Evolutionary conservation across 1,284 basidiomycete species (phyloP), one percentile per base, ranked within the genome.

Genomic region (Meira nashicola): DNA sequence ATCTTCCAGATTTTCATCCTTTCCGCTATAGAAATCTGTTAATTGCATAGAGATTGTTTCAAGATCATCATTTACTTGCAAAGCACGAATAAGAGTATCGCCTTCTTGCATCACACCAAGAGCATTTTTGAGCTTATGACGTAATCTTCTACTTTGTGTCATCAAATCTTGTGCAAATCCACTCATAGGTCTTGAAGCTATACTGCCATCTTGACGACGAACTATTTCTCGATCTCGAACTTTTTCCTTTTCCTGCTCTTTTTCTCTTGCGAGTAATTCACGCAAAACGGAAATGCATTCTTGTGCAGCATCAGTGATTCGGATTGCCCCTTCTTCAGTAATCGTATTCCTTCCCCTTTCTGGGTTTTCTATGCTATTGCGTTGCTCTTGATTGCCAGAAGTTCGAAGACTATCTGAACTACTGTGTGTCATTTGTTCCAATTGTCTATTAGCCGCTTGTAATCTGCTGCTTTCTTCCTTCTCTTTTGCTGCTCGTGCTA

Each of bases 61-160:
- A 28, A 74, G 55, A 43, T 71, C 65, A 49, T 74, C 72, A 52
- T 73, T 66, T 12, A 73, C 46, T 14, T 62, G 39, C 12, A 74
- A 28, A 5, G 65, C 55, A 15, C 54, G 54, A 21, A 55, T 63
- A 25, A 51, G 33, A 17, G 23, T 21, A 9, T 58, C 49, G 14
- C 60, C 62, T 46, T 63, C 61, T 25, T 60, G 28, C 39, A 63
- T 63, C 7, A 43, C 39, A 28, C 39, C 43, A 12, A 48, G 15
- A 14, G 40, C 48, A 15, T 55, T 60, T 23, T 37, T 15, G 14
- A 73, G 44, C 44, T 54, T 41, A 6, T 52, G 38, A 6, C 64
- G 49, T 8, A 73, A 55, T 4, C 51, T 62, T 17, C 55, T 57
- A 21, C 64, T 64, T 57, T 72, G 71, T 53, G 55, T 40, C 15